phyloP scores from a whole-genome alignment of 1,284 basidiomycete genomes.

The Leccinum pachyderme region DNA sequence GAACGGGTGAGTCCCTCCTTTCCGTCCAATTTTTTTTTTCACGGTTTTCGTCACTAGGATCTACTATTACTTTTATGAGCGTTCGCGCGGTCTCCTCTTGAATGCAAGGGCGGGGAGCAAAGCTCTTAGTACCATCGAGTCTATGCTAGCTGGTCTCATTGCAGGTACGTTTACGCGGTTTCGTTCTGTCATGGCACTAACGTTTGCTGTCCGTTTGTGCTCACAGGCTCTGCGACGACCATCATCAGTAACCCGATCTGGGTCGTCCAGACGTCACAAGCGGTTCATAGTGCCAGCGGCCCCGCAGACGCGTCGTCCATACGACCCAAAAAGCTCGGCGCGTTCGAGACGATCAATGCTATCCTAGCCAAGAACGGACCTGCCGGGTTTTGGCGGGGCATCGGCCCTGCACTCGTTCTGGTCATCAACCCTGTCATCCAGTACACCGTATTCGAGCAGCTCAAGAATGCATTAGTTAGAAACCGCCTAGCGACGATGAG shows the following conservation, averaged over 20 bases:
- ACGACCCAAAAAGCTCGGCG: conserved; percentile 54
- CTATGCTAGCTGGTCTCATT: conserved; percentile 86
- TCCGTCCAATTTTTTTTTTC: not conserved
- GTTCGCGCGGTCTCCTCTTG: conserved; percentile 57
- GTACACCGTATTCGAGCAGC: conserved; percentile 85
- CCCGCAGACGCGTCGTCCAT: conserved; percentile 23
- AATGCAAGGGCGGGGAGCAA: conserved; percentile 59
- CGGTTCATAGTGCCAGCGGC: conserved; percentile 57
- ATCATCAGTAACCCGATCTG: conserved; percentile 94
- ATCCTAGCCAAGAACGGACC: conserved; percentile 81
- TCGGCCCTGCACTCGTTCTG: conserved; percentile 90
- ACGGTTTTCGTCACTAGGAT: conserved; percentile 43
- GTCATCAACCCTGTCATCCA: conserved; percentile 95
- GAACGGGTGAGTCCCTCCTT: conserved; percentile 64
- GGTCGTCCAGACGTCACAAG: conserved; percentile 93
- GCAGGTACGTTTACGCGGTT: conserved; percentile 49
- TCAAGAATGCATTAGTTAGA: conserved; percentile 76
- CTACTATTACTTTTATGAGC: conserved; percentile 85
- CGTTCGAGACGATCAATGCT: conserved; percentile 66
- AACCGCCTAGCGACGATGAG: conserved; percentile 43
- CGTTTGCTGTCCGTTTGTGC: too few species aligned
- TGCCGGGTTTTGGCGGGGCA: conserved; percentile 89
- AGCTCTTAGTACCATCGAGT: conserved; percentile 80
- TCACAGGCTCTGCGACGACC: conserved; percentile 82
- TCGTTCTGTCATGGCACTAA: not conserved